A percentile compares a stretch with the other conserved stretches of the same genome.
phyloP scores from a whole-genome alignment of 2,329 filamentous ascomycete species.

The Endoconidiophora laricicola region DNA sequence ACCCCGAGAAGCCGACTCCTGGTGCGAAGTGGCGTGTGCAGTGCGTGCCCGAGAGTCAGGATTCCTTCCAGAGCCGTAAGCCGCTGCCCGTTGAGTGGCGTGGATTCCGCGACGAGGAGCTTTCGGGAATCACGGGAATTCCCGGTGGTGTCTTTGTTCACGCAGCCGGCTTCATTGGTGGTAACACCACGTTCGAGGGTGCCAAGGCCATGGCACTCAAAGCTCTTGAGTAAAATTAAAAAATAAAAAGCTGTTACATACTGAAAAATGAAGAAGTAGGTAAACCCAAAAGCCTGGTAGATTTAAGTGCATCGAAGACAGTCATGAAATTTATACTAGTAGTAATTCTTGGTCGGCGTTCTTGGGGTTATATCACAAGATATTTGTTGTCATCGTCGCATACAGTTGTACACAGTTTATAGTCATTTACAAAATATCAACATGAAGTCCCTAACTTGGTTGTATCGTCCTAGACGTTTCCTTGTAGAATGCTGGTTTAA shows the following conservation, averaged over 20 bases:
- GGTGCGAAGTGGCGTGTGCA: slow-evolving; percentile 86
- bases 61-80: slow-evolving; percentile 84
- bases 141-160: slow-evolving; percentile 81
- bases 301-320: not conserved
- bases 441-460: too few species aligned
- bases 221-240: slow-evolving; percentile 32
- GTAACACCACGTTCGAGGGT: slow-evolving; percentile 81
- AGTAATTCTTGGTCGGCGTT: slow-evolving; percentile 4
- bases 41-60: slow-evolving; percentile 67
- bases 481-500: too few species aligned
- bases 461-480: too few species aligned
- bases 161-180: slow-evolving; percentile 88
- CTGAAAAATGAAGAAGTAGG: not conserved
- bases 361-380: not conserved
- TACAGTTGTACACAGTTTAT: not conserved
- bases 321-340: not conserved
- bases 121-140: slow-evolving; percentile 55
- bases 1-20: slow-evolving; percentile 62
- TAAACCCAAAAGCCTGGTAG: not conserved
- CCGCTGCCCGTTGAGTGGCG: slow-evolving; percentile 83
- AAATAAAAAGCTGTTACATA: not conserved
- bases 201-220: slow-evolving; percentile 71
- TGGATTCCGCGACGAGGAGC: slow-evolving; percentile 70
- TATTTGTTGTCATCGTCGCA: not conserved
- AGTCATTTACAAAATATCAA: too few species aligned